Conservation (phyloP, 345 rosid genomes). For the Xanthoceras sorbifolium region DNA sequence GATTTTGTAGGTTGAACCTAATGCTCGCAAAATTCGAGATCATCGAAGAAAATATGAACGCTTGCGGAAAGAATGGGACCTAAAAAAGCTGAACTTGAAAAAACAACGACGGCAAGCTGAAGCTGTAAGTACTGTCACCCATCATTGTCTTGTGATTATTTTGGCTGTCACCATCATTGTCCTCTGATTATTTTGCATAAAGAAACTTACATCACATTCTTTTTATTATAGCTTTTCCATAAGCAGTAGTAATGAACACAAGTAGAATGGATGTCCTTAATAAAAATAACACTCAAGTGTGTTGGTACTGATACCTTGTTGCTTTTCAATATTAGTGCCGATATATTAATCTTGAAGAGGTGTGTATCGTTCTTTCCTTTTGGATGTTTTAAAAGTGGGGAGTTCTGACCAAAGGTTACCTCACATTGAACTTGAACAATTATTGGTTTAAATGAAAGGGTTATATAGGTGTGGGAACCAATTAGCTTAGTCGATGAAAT, state of each 20-base stretch:
- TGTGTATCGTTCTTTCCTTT: not conserved
- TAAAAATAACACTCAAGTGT: slow-evolving; percentile 28
- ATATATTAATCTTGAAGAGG: not conserved
- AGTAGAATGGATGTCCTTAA: not conserved
- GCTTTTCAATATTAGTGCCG: slow-evolving; percentile 27
- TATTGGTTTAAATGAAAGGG: not conserved
- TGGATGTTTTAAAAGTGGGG: not conserved
- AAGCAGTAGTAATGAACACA: not conserved
- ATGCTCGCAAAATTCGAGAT: slow-evolving; percentile 69
- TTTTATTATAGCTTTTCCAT: not conserved
- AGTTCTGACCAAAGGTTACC: not conserved
- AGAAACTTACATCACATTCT: not conserved
- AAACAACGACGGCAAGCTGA: slow-evolving; percentile 47
- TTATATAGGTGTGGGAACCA: not conserved
- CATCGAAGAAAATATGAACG: slow-evolving; percentile 75
- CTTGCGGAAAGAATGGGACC: slow-evolving; percentile 62
- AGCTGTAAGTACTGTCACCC: slow-evolving; percentile 46
- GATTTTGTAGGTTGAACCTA: slow-evolving; percentile 72
- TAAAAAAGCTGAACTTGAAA: slow-evolving; percentile 50
- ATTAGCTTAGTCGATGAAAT: not conserved
- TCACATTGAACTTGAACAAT: not conserved
- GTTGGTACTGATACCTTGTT: slow-evolving; percentile 32
- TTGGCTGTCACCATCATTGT: no score
- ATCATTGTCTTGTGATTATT: not conserved
- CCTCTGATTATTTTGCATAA: slow-evolving; percentile 3